Evolutionary conservation across 768 basidiomycete species (phyloP), one percentile per base, ranked within the genome.

Genomic region (Tylopilus rubrobrunneus): DNA sequence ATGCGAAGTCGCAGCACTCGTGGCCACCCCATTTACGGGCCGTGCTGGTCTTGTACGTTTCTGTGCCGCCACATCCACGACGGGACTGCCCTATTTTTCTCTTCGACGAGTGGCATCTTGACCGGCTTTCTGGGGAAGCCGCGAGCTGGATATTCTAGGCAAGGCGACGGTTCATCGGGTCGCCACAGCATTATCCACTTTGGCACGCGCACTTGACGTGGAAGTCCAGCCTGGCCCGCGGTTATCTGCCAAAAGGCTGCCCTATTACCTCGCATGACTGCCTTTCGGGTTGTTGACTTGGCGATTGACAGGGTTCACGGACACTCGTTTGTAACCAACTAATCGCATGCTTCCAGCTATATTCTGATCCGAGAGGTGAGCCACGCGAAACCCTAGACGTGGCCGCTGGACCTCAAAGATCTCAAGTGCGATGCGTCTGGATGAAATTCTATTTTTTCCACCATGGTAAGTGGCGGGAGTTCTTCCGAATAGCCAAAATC

Each of bases 371-470:
- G 59, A 61, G 48, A 54, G 49, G 44, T 51, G 48, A 41, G 39
- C 56, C 56, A 65, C 43, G 56, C 59, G 60, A 64, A 67, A 65
- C 59, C 29, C 56, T 52, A 48, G 56, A 43, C 52, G 27, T 45
- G 51, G 37, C 55, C 65, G 49, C 50, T 62, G 46, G 45, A 51
- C 56, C 60, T 42, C 53, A 53, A 5, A 49, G 67, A 66, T 62
- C 64, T 65, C 62, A 55, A 47, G 60, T 62, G 65, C 65, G 55
- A 47, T 55, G 62, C 53, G 33, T 66, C 47, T 49, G 61, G 61
- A 6, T n/a, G 48, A 49, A 57, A 53, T 65, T 52, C 53, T 57
- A 60, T 63, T 59, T 55, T 60, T 53, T 39, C 39, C 43, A 17
- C 49, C 54, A 39, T 47, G 48, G 40, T 27, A 46, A 44, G 48